These are phyloP conservation scores for Euptelea pleiosperma DNA, from an alignment of 164 flowering plant genomes.

Conservation along the genomic window DNA sequence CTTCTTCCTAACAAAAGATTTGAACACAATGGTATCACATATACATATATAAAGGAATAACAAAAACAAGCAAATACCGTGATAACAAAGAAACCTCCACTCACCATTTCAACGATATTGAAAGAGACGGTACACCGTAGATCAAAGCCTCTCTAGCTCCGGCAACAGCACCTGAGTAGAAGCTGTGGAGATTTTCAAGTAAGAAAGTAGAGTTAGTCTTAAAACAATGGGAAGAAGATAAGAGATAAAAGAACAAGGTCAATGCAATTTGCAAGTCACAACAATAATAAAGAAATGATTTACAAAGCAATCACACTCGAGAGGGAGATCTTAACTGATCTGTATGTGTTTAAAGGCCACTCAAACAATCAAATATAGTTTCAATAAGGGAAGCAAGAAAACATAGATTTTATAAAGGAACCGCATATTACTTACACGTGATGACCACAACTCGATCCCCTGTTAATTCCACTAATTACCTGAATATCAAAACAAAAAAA, in stretches of 20 bases:
- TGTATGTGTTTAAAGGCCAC: too few species aligned
- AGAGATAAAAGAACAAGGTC: neutral
- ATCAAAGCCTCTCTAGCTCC: constrained; percentile 92
- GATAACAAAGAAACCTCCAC: constrained; percentile 6
- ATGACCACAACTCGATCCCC: constrained; percentile 89
- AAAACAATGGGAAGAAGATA: neutral
- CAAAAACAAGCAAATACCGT: neutral
- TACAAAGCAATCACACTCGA: too few species aligned
- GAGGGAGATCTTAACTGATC: too few species aligned
- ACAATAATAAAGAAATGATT: too few species aligned
- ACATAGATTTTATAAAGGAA: neutral
- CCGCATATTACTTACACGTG: constrained; percentile 59
- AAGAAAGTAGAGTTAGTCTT: constrained; percentile 1
- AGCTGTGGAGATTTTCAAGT: constrained; percentile 38
- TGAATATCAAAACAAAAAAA: constrained; percentile 23
- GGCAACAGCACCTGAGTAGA: constrained; percentile 85
- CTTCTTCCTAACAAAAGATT: constrained; percentile 67
- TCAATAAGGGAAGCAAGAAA: neutral
- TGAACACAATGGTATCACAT: constrained; percentile 3
- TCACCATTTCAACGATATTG: constrained; percentile 89
- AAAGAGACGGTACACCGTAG: constrained; percentile 81
- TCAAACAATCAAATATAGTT: too few species aligned
- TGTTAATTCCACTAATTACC: constrained; percentile 94
- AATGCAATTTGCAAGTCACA: too few species aligned
- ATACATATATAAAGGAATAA: neutral